phyloP scores from a whole-genome alignment of 192 early-diverging fungal genomes.

The Umbelopsis vinacea region DNA sequence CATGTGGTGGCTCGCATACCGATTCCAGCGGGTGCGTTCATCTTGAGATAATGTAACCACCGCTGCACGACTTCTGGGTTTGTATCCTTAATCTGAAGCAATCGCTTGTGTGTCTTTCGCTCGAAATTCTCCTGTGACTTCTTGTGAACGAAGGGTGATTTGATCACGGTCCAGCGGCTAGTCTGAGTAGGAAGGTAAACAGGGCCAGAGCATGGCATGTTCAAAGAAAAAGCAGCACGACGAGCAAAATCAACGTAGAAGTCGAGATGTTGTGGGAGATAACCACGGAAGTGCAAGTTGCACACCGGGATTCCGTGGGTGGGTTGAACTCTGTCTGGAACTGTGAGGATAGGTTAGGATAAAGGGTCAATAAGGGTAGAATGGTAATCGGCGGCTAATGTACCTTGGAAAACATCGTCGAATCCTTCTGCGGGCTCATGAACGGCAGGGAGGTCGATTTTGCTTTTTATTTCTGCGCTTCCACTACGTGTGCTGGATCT shows the following conservation, averaged over 20 bases:
- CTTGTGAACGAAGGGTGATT: conserved; percentile 95
- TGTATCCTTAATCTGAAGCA: conserved; percentile 81
- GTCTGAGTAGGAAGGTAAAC: conserved; percentile 75
- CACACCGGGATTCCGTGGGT: conserved; percentile 73
- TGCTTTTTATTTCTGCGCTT: conserved; percentile 12
- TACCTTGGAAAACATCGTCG: conserved; percentile 18
- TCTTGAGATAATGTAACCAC: conserved; percentile 80
- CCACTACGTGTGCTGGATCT: neutral
- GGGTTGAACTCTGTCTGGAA: conserved; percentile 51
- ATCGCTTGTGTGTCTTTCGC: conserved; percentile 82
- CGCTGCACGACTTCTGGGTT: conserved; percentile 71
- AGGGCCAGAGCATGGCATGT: conserved; percentile 72
- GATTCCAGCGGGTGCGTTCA: conserved; percentile 85
- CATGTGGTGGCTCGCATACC: conserved; percentile 78
- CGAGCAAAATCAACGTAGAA: conserved; percentile 86
- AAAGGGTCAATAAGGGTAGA: neutral
- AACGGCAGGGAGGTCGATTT: conserved; percentile 1
- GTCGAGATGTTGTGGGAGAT: conserved; percentile 84
- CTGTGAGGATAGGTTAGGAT: conserved; percentile 5
- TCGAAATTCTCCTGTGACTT: conserved; percentile 98
- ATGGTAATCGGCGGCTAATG: neutral
- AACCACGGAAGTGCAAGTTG: conserved; percentile 77
- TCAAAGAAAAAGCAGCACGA: conserved; percentile 75
- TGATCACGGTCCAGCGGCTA: conserved; percentile 84
- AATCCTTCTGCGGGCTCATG: conserved; percentile 2